Base-by-base conservation (phyloP, 441 rosid species). In the Capsella rubella region DNA sequence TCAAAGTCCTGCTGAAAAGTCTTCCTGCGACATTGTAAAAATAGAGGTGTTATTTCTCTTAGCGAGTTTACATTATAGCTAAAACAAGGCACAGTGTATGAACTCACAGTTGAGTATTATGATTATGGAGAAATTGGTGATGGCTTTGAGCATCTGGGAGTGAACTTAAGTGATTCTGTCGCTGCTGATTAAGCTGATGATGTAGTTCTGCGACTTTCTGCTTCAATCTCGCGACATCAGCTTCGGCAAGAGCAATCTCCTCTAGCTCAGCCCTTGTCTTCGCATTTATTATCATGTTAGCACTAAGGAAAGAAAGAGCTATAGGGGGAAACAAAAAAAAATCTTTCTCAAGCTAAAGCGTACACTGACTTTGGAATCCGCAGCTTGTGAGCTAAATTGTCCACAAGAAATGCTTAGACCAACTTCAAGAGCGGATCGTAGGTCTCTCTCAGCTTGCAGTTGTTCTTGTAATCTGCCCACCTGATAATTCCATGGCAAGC, bases 231-330 rank as follows among this genome's bases (percentile, higher is more conserved):
- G 96, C 95, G 56, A 95, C 97, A 83, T 95, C 97, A 31, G 97
- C 97, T 87, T 95, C 99, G 37, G 99, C 99, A 72, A 92, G 89
- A 80, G 97, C 97, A 71, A 95, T 95, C 87, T 95, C 99, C 84
- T 95, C 97, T 25, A 95, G 97, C 83, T 95, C 99, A 21, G 96
- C 99, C 88, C 93, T 90, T 63, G 99, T 92, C 97, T 93, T 72
- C 79, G 53, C 83, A 86, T 81, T 74, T 76, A 67, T 76, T 71
- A 21, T 50, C 31, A 67, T 67, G 59, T 73, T 34, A 69, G 75
- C 69, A 55, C 71, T 21, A 69, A 31, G 32, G 71, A 69, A 71
- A 63, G 72, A 66, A 78, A 82, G 74, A 64, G 77, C 16, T 75
- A 21, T 54, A 49, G 63, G 29, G 12, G 34, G 49, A 47, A 62